Percentiles rank a stretch among this genome's conserved stretches.
These are phyloP conservation scores for Graphilbum sp. DNA, from an alignment of 2,329 filamentous ascomycete genomes.

Conservation along the genomic window DNA sequence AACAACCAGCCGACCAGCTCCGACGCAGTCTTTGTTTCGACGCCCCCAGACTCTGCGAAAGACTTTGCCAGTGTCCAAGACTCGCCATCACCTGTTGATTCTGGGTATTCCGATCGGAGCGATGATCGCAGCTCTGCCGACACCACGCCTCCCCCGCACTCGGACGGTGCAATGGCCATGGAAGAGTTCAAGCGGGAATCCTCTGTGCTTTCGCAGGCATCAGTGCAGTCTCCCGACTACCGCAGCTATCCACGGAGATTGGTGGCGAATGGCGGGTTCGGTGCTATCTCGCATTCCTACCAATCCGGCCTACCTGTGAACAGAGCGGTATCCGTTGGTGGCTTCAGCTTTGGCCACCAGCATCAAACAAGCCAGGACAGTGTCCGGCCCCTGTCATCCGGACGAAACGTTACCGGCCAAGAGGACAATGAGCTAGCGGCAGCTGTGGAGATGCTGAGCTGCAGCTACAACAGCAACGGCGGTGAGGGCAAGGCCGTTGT, in stretches of 20 bases:
- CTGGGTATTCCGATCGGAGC: constrained; percentile 62
- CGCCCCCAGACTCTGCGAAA: constrained; percentile 48
- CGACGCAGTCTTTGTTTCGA: constrained; percentile 30
- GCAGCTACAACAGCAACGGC: constrained; percentile 67
- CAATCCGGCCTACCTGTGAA: constrained; percentile 42
- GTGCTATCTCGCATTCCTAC: constrained; percentile 58
- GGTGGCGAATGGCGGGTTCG: not conserved
- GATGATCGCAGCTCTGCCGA: constrained; percentile 73
- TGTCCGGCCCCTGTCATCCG: constrained; percentile 62
- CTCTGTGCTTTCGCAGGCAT: constrained; percentile 24
- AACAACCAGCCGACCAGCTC: constrained; percentile 26
- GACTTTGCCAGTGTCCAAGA: constrained; percentile 65
- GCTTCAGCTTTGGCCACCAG: constrained; percentile 14
- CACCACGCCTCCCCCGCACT: constrained; percentile 65
- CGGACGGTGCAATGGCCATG: constrained; percentile 42
- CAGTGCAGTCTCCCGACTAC: constrained; percentile 31
- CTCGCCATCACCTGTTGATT: constrained; percentile 66
- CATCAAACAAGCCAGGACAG: constrained; percentile 57
- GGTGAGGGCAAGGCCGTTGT: constrained; percentile 41
- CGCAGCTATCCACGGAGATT: constrained; percentile 27
- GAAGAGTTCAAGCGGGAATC: constrained; percentile 21
- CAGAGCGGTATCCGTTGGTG: constrained; percentile 28
- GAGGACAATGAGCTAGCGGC: constrained; percentile 81
- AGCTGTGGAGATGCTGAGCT: constrained; percentile 77
- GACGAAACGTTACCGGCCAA: constrained; percentile 56